Evolutionary conservation across 257 asterid species (phyloP), one percentile per base, ranked within the genome.

Genomic region (Ehretia macrophylla): DNA sequence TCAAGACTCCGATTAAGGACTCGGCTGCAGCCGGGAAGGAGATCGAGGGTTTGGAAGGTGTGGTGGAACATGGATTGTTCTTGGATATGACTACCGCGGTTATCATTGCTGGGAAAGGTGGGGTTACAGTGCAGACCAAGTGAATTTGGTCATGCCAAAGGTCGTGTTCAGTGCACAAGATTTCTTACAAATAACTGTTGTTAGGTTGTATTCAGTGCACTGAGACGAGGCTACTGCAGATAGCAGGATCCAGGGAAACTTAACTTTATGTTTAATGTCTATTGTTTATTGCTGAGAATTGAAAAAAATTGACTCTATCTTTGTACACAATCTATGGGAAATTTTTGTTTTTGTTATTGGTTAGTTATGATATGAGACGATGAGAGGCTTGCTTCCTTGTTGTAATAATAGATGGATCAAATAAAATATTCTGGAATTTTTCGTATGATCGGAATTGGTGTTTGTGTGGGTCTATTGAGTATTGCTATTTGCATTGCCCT

Each of bases 1-100:
- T 92, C 70, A 78, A 80, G 74, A 92, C 89, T 17, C 97, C 99
- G 37, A 88, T 92, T 35, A 83, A 53, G 79, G 96, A 91, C 60
- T 85, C 94, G 0, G 68, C 39, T 0, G 76, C 83, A 10, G 94
- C 89, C 4, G 95, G 94, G 42, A 80, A 58, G 78, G 95, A 90
- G 82, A 88, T 91, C 56, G 75, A 84, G 8, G 70, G 81, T 0
- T 59, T 88, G 14, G 94, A 91, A 73, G 90, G 96, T 11, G 93
- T 91, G 52, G 98, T 91, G 62, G 96, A 82, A 65, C 93, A 84
- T 62, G 88, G 89, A 1, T 68, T 79, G 69, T 76, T 81, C 70
- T 73, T 78, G 75, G 82, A 81, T 66, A 79, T 83, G 91, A 57
- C 83, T 0, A 81, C 84, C 44, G 86, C 83, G 5, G 87, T 85